Evolutionary conservation across 306 rosid genomes (phyloP), one percentile per base, ranked within the genome.

Genomic region (Carpinus viminea): DNA sequence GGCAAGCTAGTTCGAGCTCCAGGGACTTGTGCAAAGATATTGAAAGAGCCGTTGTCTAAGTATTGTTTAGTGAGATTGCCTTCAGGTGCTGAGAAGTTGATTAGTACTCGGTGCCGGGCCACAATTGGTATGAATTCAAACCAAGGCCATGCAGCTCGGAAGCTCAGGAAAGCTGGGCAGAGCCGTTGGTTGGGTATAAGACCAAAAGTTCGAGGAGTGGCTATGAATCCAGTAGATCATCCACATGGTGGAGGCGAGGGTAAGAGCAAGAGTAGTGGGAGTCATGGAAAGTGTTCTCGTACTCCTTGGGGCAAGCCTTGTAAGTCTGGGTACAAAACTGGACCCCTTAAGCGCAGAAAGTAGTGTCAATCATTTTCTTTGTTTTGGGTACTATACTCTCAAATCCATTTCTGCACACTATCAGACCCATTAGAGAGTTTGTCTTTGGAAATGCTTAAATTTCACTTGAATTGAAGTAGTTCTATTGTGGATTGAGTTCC

Each of bases 201-300:
- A 79, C 98, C 97, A 0, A 86, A 76, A 16, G 97, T 92, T 77
- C 85, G 92, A 54, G 96, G 97, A 79, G 94, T 93, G 85, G 97
- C 98, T 11, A 93, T 93, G 98, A 93, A 91, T 80, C 93, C 90
- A 0, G 79, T 91, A 31, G 96, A 92, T 84, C 97, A 88, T 89
- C 97, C 96, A 69, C 96, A 92, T 64, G 98, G 98, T 74, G 94
- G 98, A 80, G 96, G 97, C 61, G 96, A 89, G 87, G 97, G 96
- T 72, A 87, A 79, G 83, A 89, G 97, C 85, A 91, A 87, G 90
- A 87, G 91, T 81, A 81, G 93, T 82, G 98, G 94, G 3, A 53
- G 55, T 52, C 81, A 50, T 54, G 96, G 98, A 16, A 72, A 28
- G 77, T 83, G 76, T 38, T 86, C 97, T 60, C 91, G 77, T 18